A percentile compares a stretch with the other conserved stretches of the same genome.
Evolutionary conservation across 176 grass and related monocot species (phyloP).

Genomic region (Saccharum officinarum): DNA sequence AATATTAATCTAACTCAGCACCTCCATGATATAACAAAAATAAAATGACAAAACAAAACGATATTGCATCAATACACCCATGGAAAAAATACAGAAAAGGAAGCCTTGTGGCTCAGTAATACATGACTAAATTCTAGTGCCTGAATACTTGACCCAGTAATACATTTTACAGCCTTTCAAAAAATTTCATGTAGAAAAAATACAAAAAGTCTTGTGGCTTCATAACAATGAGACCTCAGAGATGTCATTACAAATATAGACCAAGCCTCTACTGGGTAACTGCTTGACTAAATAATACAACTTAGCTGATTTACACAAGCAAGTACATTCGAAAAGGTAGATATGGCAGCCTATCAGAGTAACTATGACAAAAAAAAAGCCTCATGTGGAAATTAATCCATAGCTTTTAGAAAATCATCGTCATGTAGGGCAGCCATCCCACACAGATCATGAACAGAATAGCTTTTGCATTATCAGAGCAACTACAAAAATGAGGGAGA

Average conservation of each 20-base stretch:
- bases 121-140: background rate
- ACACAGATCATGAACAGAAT: background rate
- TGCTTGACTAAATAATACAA: background rate
- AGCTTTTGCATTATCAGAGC: background rate
- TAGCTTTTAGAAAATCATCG: constrained; percentile 48
- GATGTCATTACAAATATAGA: background rate
- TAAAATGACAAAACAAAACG: background rate
- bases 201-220: background rate
- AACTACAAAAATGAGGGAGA: background rate
- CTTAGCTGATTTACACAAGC: background rate
- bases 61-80: background rate
- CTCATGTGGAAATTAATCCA: constrained; percentile 68
- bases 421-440: constrained; percentile 45
- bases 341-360: constrained; percentile 47
- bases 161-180: background rate
- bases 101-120: background rate
- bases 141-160: background rate
- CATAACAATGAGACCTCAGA: background rate
- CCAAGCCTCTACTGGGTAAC: background rate
- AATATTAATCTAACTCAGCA: background rate
- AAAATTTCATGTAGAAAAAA: background rate
- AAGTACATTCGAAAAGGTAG: background rate
- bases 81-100: background rate
- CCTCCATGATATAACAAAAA: background rate
- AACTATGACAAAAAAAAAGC: constrained; percentile 79